These are phyloP conservation scores for Kwoniella shandongensis DNA, from an alignment of 768 basidiomycete genomes.

Conservation along the genomic window DNA sequence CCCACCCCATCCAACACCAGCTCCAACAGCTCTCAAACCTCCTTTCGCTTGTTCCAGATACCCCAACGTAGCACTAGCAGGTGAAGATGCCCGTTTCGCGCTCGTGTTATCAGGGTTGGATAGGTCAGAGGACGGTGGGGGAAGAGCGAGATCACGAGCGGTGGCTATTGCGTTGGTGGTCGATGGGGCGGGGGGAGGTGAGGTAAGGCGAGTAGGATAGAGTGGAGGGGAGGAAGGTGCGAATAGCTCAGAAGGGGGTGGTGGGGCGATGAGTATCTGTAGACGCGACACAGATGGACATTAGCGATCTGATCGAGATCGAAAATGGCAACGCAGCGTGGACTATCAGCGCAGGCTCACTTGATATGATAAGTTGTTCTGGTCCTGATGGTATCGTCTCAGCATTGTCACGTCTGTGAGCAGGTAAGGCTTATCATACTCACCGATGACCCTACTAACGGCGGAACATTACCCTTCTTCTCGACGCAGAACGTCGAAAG, in stretches of 20 bases:
- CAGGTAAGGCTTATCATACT: too few relatives aligned
- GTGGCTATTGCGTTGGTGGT: conserved; percentile 16
- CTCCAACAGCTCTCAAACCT: conserved; percentile 44
- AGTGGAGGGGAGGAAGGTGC: conserved; percentile 34
- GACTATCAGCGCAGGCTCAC: conserved; percentile 6
- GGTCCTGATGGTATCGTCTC: too few relatives aligned
- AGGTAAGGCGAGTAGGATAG: conserved; percentile 27
- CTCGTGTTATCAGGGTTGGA: conserved; percentile 6
- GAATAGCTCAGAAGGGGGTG: conserved; percentile 45
- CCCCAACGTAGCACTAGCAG: conserved; percentile 26
- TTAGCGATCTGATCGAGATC: not conserved
- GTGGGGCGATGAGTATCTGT: conserved; percentile 43
- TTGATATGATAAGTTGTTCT: conserved; percentile 27
- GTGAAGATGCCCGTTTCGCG: conserved; percentile 16
- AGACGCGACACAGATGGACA: not conserved
- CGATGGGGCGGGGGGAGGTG: conserved; percentile 27
- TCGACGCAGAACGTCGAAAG: conserved; percentile 38
- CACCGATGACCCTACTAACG: conserved; percentile 21
- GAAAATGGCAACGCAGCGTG: not conserved
- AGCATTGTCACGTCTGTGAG: too few relatives aligned
- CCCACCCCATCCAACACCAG: conserved; percentile 43
- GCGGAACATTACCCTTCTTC: conserved; percentile 34
- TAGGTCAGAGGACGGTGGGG: not conserved
- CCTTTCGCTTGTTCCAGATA: conserved; percentile 51
- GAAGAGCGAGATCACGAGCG: conserved; percentile 8